phyloP scores from a whole-genome alignment of 169 alveolate genomes.

The Amoebophrya sp. region DNA sequence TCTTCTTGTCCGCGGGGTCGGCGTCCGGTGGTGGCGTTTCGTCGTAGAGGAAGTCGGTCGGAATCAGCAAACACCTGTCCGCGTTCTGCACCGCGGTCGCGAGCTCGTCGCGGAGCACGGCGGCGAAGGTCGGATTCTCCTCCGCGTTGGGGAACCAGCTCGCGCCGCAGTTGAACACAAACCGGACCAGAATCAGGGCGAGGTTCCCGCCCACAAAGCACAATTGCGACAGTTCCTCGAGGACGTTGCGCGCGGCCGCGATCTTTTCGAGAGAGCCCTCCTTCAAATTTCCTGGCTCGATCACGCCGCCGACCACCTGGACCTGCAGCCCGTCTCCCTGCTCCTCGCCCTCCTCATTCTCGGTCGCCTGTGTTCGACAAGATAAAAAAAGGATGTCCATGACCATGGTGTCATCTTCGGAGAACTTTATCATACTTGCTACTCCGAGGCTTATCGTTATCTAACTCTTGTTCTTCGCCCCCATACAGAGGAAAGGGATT shows the following conservation, averaged over 20 bases:
- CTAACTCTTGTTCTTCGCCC: no score
- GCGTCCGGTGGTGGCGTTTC: neutral
- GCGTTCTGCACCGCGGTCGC: neutral
- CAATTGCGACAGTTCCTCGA: constrained; percentile 10
- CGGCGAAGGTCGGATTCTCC: neutral
- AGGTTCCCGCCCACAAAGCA: neutral
- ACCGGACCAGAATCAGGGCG: neutral
- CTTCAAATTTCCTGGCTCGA: neutral
- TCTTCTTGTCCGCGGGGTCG: neutral
- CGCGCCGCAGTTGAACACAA: neutral
- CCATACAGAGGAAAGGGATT: no score
- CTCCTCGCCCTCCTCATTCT: neutral
- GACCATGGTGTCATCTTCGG: no score
- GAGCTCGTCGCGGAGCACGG: neutral
- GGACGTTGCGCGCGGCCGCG: neutral
- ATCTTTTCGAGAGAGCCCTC: neutral
- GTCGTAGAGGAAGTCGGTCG: neutral
- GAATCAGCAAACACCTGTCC: neutral
- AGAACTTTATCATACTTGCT: no score
- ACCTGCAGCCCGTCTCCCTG: neutral
- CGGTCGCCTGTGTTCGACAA: no score
- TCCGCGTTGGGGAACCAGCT: neutral
- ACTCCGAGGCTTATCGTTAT: no score
- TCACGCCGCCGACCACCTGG: neutral
- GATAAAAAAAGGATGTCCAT: no score